These are phyloP conservation scores for Penicillium cosmopolitanum DNA, from an alignment of 495 filamentous ascomycete genomes.

Conservation along the genomic window DNA sequence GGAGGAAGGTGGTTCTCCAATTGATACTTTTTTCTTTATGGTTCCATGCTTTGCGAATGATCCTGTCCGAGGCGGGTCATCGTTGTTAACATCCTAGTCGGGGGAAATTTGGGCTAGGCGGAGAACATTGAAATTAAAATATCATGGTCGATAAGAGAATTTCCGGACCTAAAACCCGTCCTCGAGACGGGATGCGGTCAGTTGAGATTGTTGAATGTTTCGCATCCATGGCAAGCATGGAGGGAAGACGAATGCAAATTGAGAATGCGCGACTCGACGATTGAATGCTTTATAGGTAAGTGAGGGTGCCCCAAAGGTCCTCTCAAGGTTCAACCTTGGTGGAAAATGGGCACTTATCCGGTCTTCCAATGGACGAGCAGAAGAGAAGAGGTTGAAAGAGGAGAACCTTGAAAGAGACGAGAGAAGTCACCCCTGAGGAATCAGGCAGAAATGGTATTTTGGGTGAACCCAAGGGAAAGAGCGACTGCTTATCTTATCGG, in stretches of 20 bases:
- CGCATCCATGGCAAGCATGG: too few relatives aligned
- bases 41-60: not conserved
- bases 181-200: too few relatives aligned
- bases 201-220: too few relatives aligned
- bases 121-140: too few relatives aligned
- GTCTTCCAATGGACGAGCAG: too few relatives aligned
- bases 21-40: not conserved
- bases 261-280: too few relatives aligned
- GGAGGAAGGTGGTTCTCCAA: slow-evolving; percentile 14
- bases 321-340: not conserved
- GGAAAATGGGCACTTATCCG: not conserved
- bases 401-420: too few relatives aligned
- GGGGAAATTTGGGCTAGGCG: not conserved
- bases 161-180: too few relatives aligned
- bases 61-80: not conserved
- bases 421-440: too few relatives aligned
- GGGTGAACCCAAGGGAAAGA: not conserved
- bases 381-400: too few relatives aligned
- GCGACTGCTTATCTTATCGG: slow-evolving; percentile 2
- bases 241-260: too few relatives aligned
- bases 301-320: not conserved
- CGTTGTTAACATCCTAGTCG: not conserved
- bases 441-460: not conserved
- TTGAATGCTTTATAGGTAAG: not conserved
- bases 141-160: too few relatives aligned